Evolutionary conservation across 805 yeast species (phyloP).

Genomic region (Isabelozyma rhagii): DNA sequence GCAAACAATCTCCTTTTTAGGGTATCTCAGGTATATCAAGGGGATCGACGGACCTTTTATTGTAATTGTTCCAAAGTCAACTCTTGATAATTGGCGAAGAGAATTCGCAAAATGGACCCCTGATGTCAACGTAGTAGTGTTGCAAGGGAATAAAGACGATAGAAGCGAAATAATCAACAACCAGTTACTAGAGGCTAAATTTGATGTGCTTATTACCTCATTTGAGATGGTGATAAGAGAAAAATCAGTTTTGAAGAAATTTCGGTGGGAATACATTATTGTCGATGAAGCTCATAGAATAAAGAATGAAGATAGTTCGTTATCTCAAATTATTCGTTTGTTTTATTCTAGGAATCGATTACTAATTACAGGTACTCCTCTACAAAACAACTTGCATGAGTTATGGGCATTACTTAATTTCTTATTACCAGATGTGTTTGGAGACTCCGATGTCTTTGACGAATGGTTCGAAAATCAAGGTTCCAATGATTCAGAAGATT

Average conservation of each 20-base stretch:
- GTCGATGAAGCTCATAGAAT: conserved; percentile 97
- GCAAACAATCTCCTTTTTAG: conserved; percentile 90
- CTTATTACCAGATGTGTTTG: conserved; percentile 89
- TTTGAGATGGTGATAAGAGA: conserved; percentile 93
- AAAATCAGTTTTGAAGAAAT: conserved; percentile 71
- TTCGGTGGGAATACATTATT: conserved; percentile 90
- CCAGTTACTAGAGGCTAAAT: conserved; percentile 64
- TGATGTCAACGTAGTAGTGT: conserved; percentile 77
- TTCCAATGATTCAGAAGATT: conserved; percentile 29
- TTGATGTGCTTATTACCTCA: conserved; percentile 88
- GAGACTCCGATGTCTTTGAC: conserved; percentile 86
- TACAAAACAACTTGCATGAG: conserved; percentile 93
- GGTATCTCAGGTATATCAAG: conserved; percentile 76
- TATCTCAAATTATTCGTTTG: conserved; percentile 87
- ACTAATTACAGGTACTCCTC: conserved; percentile 92
- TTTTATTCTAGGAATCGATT: conserved; percentile 83
- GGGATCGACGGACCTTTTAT: conserved; percentile 86
- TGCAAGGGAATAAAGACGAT: conserved; percentile 88
- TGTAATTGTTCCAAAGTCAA: conserved; percentile 91
- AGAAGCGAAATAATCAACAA: conserved; percentile 60
- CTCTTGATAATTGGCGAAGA: conserved; percentile 93
- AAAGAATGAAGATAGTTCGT: conserved; percentile 87
- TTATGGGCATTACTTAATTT: conserved; percentile 93
- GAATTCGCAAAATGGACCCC: conserved; percentile 97
- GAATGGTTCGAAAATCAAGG: conserved; percentile 76